These are phyloP conservation scores for Prunus davidiana DNA, from an alignment of 306 rosid species.

Conservation along the genomic window DNA sequence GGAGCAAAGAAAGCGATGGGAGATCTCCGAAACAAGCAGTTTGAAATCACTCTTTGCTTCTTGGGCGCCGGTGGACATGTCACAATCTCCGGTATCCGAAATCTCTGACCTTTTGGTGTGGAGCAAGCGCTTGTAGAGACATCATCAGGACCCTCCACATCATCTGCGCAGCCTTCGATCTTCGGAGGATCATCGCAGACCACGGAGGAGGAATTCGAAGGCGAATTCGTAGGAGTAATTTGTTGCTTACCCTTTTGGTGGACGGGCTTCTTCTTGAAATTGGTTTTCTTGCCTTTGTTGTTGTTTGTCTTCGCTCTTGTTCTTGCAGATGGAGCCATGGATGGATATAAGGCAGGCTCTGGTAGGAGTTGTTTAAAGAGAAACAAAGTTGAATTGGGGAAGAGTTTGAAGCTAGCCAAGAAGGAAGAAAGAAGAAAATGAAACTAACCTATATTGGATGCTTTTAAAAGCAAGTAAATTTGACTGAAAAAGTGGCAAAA, in stretches of 20 bases:
- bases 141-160: conserved; percentile 38
- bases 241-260: background rate
- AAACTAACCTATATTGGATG: background rate
- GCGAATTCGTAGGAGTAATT: conserved; percentile 16
- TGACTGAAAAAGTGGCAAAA: conserved; percentile 50
- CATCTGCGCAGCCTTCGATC: conserved; percentile 14
- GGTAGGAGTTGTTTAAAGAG: background rate
- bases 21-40: conserved; percentile 45
- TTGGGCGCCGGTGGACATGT: conserved; percentile 95
- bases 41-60: conserved; percentile 59
- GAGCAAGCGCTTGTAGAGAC: conserved; percentile 40
- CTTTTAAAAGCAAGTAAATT: conserved; percentile 20
- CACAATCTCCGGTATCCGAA: conserved; percentile 65
- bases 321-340: conserved; percentile 60
- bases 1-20: conserved; percentile 88
- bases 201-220: conserved; percentile 31
- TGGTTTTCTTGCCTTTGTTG: conserved; percentile 23
- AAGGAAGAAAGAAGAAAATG: background rate
- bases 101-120: conserved; percentile 79
- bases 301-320: conserved; percentile 24
- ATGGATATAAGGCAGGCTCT: background rate
- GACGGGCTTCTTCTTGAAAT: conserved; percentile 28
- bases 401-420: background rate
- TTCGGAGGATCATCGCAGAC: conserved; percentile 31
- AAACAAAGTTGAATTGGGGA: background rate